Evolutionary conservation across 306 rosid species (phyloP), one percentile per base, ranked within the genome.

Genomic region (Citrullus amarus): DNA sequence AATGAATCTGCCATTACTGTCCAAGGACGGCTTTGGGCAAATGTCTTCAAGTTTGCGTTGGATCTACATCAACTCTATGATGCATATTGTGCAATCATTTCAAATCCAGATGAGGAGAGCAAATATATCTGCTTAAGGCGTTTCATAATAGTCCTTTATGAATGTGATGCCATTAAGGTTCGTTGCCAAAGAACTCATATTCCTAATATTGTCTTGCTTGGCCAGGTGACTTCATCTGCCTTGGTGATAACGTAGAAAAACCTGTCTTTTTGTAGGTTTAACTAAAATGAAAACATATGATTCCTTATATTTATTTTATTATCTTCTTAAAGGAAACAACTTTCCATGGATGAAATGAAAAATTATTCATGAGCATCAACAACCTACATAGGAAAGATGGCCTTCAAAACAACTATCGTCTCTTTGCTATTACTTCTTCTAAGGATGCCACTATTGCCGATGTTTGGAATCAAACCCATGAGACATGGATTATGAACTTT

Each of bases 101-200:
- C 98, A 78, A 95, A 95, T 84, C 98, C 98, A 62, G 97, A 95
- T 39, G 96, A 90, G 87, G 97, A 92, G 89, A 95, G 96, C 89
- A 89, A 95, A 84, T 77, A 85, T 81, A 88, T 91, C 79, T 95
- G 97, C 86, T 85, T 95, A 88, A 91, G 97, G 89, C 97, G 97
- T 79, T 89, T 95, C 84, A 87, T 95, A 74, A 85, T 87, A 79
- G 95, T 95, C 80, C 96, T 95, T 80, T 92, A 89, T 56, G 98
- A 95, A 79, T 85, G 85, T 65, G 88, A 88, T 77, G 93, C 93
- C 77, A 83, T 92, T 80, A 92, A 95, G 98, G 97, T 94, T 79
- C 72, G 83, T 68, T 38, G 50, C 55, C 58, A 22, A 46, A 12
- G 57, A 70, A 41, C 2, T 67, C 34, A 67, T 41, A 41, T 67